These are phyloP conservation scores for Chionographis japonica DNA, from an alignment of 106 monocot species.

Conservation along the genomic window DNA sequence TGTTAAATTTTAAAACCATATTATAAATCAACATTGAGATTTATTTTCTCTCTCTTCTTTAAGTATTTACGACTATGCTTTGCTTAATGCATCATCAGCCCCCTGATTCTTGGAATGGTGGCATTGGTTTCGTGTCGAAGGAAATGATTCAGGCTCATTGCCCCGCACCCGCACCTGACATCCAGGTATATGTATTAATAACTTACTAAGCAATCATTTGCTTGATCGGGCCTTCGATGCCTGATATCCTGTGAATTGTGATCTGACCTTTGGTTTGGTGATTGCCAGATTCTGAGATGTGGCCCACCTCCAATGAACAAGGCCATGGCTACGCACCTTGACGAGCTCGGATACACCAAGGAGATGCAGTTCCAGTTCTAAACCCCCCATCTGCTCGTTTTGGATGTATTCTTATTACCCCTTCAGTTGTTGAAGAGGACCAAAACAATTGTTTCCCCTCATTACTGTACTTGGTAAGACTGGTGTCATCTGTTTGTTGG, in stretches of 20 bases:
- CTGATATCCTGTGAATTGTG: too few relatives aligned
- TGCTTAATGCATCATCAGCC: conserved; percentile 20
- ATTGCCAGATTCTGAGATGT: conserved; percentile 60
- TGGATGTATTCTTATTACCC: neutral
- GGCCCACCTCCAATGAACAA: conserved; percentile 86
- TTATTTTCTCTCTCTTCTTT: too few relatives aligned
- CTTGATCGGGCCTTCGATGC: too few relatives aligned
- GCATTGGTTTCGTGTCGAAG: conserved; percentile 48
- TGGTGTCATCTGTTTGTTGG: neutral
- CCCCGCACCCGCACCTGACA: conserved; percentile 38
- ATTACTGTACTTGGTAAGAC: neutral
- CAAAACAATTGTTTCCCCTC: neutral
- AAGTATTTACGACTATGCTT: too few relatives aligned
- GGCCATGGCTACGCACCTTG: conserved; percentile 65
- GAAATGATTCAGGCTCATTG: conserved; percentile 46
- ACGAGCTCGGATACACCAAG: conserved; percentile 58
- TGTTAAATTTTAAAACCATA: neutral
- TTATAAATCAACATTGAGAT: too few relatives aligned
- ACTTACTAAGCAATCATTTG: neutral
- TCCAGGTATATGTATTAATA: conserved; percentile 22
- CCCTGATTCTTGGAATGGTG: conserved; percentile 45
- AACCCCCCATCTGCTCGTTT: neutral
- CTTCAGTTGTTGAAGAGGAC: neutral
- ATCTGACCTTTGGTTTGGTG: conserved; percentile 8
- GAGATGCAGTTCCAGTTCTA: conserved; percentile 85